phyloP scores from a whole-genome alignment of 768 basidiomycete species.

The Amanita rubescens region DNA sequence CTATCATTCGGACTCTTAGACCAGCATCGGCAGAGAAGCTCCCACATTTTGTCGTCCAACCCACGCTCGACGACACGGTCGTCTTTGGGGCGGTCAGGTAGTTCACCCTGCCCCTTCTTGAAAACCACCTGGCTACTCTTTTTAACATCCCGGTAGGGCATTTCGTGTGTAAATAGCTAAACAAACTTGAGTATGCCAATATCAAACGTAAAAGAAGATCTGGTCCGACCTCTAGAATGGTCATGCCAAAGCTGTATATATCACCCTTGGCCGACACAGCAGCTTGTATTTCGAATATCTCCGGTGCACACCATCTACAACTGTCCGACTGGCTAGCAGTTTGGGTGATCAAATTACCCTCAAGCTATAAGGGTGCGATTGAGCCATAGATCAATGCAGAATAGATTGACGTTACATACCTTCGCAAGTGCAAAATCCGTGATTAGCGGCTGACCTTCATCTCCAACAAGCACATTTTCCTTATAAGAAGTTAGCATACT shows the following conservation, averaged over 20 bases:
- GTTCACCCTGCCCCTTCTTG: neutral
- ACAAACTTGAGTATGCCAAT: neutral
- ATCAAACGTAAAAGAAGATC: neutral
- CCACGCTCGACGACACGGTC: neutral
- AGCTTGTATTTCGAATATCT: neutral
- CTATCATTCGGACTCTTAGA: neutral
- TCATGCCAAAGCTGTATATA: slow-evolving; percentile 2
- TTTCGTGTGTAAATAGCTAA: neutral
- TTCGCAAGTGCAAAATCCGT: neutral
- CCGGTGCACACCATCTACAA: neutral
- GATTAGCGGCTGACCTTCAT: neutral
- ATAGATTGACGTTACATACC: neutral
- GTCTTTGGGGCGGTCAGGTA: neutral
- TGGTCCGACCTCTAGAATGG: neutral
- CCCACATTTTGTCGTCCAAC: neutral
- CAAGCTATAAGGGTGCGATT: neutral
- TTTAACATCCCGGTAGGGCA: neutral
- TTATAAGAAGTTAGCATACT: neutral
- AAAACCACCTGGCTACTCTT: neutral
- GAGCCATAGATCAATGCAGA: neutral
- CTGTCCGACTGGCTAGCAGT: neutral
- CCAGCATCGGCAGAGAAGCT: neutral
- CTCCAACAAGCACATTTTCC: neutral
- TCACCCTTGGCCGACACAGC: neutral
- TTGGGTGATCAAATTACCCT: neutral